These are phyloP conservation scores for Scleroderma citrinum DNA, from an alignment of 768 basidiomycete genomes.

Conservation along the genomic window DNA sequence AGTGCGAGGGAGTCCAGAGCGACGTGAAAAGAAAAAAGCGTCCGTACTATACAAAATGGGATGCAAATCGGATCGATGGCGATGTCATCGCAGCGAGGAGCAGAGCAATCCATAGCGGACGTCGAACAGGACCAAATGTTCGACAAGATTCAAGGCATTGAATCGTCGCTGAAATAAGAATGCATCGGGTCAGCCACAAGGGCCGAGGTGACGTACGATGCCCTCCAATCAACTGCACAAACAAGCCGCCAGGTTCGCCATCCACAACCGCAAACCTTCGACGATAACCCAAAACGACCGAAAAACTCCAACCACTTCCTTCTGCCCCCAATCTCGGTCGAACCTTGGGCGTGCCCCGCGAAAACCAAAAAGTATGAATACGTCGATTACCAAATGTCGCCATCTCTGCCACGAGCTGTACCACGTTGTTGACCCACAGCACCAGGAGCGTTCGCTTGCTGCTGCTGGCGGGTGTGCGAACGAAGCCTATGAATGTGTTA, in stretches of 20 bases:
- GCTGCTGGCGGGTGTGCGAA: constrained; percentile 73
- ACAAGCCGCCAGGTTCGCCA: constrained; percentile 12
- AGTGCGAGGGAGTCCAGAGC: constrained; percentile 9
- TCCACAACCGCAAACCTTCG: constrained; percentile 32
- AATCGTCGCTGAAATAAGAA: constrained; percentile 11
- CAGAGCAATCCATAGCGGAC: constrained; percentile 13
- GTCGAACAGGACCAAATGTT: constrained; percentile 8
- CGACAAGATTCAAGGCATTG: constrained; percentile 18
- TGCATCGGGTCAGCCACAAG: constrained; percentile 5
- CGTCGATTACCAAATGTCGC: constrained; percentile 39
- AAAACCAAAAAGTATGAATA: constrained; percentile 26
- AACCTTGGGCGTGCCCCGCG: constrained; percentile 38
- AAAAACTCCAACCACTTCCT: constrained; percentile 29
- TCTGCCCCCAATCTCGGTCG: constrained; percentile 39
- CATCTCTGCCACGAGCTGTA: constrained; percentile 36
- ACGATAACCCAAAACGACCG: constrained; percentile 31
- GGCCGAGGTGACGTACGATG: constrained; percentile 22
- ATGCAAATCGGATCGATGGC: constrained; percentile 33
- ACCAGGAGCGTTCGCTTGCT: constrained; percentile 51
- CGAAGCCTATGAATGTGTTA: constrained; percentile 55
- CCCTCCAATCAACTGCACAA: constrained; percentile 6
- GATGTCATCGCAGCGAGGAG: constrained; percentile 14
- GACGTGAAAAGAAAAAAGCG: constrained; percentile 67
- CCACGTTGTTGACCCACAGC: constrained; percentile 42
- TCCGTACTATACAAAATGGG: constrained; percentile 54